These are phyloP conservation scores for Solanum ossicruentum DNA, from an alignment of 257 asterid species.

Conservation along the genomic window DNA sequence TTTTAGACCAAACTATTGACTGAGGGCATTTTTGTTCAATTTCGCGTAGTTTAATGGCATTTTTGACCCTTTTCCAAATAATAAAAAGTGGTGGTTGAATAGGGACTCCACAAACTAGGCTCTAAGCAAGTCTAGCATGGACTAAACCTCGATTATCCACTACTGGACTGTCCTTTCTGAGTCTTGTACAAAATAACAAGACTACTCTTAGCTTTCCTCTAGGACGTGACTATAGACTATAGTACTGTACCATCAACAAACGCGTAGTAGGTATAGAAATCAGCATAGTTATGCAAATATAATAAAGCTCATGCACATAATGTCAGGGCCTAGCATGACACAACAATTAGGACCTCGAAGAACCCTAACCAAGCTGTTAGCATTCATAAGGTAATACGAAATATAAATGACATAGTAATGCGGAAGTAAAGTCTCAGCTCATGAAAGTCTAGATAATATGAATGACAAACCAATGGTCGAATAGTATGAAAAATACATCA, in stretches of 20 bases:
- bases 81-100: not conserved
- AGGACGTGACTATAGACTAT: not conserved
- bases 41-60: not conserved
- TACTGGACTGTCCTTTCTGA: not conserved
- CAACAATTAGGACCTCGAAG: too few species aligned
- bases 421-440: too few species aligned
- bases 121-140: not conserved
- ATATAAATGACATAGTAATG: too few species aligned
- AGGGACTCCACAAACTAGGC: not conserved
- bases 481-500: too few species aligned
- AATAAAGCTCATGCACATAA: not conserved
- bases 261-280: not conserved
- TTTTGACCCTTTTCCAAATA: not conserved
- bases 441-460: too few species aligned
- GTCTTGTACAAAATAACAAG: not conserved
- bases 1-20: not conserved
- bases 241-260: not conserved
- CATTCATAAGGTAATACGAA: too few species aligned
- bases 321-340: too few species aligned
- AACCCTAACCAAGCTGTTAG: too few species aligned
- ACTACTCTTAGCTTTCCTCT: not conserved
- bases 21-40: not conserved
- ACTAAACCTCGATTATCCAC: not conserved
- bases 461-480: too few species aligned
- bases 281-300: not conserved